These are phyloP conservation scores for Calycina herbarum DNA, from an alignment of 2,329 filamentous ascomycete genomes.

Conservation along the genomic window DNA sequence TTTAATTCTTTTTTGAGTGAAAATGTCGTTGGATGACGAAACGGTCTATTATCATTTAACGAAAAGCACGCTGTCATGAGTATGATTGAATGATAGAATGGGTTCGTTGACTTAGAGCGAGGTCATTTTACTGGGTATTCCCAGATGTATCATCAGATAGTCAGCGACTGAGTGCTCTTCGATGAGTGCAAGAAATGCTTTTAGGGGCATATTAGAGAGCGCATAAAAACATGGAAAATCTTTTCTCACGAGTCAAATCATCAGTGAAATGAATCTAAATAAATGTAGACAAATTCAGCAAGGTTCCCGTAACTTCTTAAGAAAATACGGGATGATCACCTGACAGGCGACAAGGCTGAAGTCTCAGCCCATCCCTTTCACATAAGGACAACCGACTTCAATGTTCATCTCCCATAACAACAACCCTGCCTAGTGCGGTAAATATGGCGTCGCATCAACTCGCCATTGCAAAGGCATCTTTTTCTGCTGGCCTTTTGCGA, in stretches of 20 bases:
- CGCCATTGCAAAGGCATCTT: conserved; percentile 76
- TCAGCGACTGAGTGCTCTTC: background rate
- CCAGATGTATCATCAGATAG: conserved; percentile 3
- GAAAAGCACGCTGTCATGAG: conserved; percentile 12
- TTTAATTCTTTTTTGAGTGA: conserved; percentile 7
- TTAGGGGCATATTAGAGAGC: background rate
- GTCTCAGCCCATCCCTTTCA: background rate
- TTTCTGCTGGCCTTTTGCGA: conserved; percentile 71
- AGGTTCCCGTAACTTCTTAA: background rate
- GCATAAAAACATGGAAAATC: background rate
- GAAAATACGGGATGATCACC: background rate
- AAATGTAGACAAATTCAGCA: background rate
- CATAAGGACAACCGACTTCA: background rate
- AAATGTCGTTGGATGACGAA: conserved; percentile 11
- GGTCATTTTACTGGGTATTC: conserved; percentile 1
- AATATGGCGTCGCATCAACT: conserved; percentile 68
- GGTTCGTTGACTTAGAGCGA: background rate
- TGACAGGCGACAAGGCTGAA: background rate
- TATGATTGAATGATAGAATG: conserved; percentile 12
- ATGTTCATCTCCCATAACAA: background rate
- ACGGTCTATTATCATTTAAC: conserved; percentile 4
- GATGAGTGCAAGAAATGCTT: conserved; percentile 2
- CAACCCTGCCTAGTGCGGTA: conserved; percentile 10
- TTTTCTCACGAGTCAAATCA: background rate
- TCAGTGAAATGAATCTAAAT: background rate